Evolutionary conservation across 495 filamentous ascomycete species (phyloP).

Genomic region (Astrothelium subdiscretum): DNA sequence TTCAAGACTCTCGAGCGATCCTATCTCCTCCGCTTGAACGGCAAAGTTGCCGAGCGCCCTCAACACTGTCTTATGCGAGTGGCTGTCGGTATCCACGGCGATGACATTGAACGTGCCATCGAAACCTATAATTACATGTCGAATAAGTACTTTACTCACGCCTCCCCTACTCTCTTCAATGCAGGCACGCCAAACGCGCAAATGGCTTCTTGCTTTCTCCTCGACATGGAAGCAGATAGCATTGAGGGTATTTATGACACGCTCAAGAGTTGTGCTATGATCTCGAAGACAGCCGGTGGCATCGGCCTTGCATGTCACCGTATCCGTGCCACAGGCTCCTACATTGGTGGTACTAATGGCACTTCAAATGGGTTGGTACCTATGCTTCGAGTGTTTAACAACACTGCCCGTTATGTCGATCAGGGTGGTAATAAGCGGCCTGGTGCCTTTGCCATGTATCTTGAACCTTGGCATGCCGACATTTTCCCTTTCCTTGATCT

Average conservation of each 20-base stretch:
- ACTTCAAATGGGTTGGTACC: slow-evolving; percentile 95
- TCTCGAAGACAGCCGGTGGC: slow-evolving; percentile 96
- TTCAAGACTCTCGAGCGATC: slow-evolving; percentile 99
- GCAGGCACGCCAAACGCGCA: slow-evolving; percentile 90
- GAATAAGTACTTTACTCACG: slow-evolving; percentile 93
- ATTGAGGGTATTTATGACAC: slow-evolving; percentile 99
- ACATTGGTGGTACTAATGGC: slow-evolving; percentile 95
- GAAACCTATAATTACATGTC: slow-evolving; percentile 99
- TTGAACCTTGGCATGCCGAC: slow-evolving; percentile 99
- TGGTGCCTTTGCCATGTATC: slow-evolving; percentile 95
- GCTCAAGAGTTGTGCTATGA: slow-evolving; percentile 97
- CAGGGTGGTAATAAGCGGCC: slow-evolving; percentile 99
- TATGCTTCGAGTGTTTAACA: slow-evolving; percentile 98
- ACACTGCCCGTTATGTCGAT: slow-evolving; percentile 95
- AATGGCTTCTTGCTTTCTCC: slow-evolving; percentile 91
- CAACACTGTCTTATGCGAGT: slow-evolving; percentile 99
- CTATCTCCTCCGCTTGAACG: slow-evolving; percentile 84
- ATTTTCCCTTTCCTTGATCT: slow-evolving; percentile 95
- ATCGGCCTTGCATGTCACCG: slow-evolving; percentile 93
- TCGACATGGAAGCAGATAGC: slow-evolving; percentile 98
- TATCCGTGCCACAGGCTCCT: slow-evolving; percentile 91
- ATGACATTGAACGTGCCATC: slow-evolving; percentile 83
- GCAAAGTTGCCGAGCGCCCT: slow-evolving; percentile 88
- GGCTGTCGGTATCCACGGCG: slow-evolving; percentile 88
- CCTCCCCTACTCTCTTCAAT: slow-evolving; percentile 95